Evolutionary conservation across 1,284 basidiomycete genomes (phyloP).

Genomic region (Schizopora paradoxa): DNA sequence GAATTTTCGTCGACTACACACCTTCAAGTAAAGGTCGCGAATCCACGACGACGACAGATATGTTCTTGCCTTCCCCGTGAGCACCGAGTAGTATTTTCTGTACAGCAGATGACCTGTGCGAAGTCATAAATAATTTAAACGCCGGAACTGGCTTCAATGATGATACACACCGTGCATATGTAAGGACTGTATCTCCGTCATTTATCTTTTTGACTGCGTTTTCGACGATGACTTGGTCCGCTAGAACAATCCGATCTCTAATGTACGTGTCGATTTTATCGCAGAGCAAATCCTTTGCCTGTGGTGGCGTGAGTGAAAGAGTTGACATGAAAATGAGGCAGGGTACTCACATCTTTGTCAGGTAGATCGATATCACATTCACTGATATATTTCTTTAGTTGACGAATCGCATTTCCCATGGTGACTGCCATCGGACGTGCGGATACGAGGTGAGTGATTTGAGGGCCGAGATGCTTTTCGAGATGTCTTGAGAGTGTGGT

Average conservation of each 20-base stretch:
- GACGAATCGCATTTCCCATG: conserved; percentile 91
- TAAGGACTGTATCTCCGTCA: conserved; percentile 88
- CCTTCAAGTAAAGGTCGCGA: conserved; percentile 92
- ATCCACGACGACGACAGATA: conserved; percentile 94
- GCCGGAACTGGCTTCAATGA: neutral
- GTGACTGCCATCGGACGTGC: conserved; percentile 92
- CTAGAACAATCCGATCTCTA: conserved; percentile 88
- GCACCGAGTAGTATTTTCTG: conserved; percentile 86
- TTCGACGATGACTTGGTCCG: conserved; percentile 90
- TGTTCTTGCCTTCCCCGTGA: conserved; percentile 64
- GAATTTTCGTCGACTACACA: too few relatives aligned
- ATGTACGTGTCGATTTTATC: conserved; percentile 92
- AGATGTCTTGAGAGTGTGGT: conserved; percentile 83
- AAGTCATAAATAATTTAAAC: conserved; percentile 8
- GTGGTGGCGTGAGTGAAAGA: conserved; percentile 6
- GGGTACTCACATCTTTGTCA: conserved; percentile 78
- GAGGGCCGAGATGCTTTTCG: conserved; percentile 83
- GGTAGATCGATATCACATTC: conserved; percentile 86
- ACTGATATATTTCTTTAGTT: conserved; percentile 95
- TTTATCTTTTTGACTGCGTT: conserved; percentile 90
- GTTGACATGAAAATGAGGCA: neutral
- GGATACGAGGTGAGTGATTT: conserved; percentile 85
- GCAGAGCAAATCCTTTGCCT: conserved; percentile 87
- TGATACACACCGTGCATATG: conserved; percentile 74
- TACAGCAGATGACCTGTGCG: conserved; percentile 82